Evolutionary conservation across 139 green algal genomes (phyloP).

Genomic region (Picochlorum sp.): DNA sequence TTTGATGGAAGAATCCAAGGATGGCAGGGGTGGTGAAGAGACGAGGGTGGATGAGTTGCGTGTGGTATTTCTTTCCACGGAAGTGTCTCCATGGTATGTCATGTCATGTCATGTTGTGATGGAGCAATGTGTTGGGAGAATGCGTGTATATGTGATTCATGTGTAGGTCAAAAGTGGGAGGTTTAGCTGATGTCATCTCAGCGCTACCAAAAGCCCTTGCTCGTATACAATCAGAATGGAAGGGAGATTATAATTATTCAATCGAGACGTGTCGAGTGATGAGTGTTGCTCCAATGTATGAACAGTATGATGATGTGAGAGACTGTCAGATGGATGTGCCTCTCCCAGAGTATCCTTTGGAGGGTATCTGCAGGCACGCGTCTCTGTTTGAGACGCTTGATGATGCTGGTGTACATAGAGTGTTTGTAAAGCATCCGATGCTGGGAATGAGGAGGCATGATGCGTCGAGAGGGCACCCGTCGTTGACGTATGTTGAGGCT

Average conservation of each 20-base stretch:
- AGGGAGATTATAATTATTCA: not conserved
- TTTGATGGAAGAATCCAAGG: no score
- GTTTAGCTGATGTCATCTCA: slow-evolving; percentile 69
- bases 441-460: slow-evolving; percentile 35
- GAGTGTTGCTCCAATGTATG: slow-evolving; percentile 69
- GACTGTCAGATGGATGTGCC: slow-evolving; percentile 49
- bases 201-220: slow-evolving; percentile 57
- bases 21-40: no score
- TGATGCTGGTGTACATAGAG: slow-evolving; percentile 48
- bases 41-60: slow-evolving; percentile 11
- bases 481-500: slow-evolving; percentile 39
- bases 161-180: slow-evolving; percentile 57
- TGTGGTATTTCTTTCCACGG: slow-evolving; percentile 78
- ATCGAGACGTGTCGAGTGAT: slow-evolving; percentile 65
- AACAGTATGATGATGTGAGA: slow-evolving; percentile 37
- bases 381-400: no score
- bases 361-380: no score
- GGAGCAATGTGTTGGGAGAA: not conserved
- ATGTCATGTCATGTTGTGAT: not conserved
- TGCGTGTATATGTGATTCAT: not conserved
- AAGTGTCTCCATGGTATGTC: slow-evolving; percentile 59
- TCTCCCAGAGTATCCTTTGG: slow-evolving; percentile 14
- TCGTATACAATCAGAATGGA: not conserved
- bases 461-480: not conserved
- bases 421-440: slow-evolving; percentile 77